Conservation (phyloP, 2,329 filamentous ascomycete species). For the Myrmaecium sp. region DNA sequence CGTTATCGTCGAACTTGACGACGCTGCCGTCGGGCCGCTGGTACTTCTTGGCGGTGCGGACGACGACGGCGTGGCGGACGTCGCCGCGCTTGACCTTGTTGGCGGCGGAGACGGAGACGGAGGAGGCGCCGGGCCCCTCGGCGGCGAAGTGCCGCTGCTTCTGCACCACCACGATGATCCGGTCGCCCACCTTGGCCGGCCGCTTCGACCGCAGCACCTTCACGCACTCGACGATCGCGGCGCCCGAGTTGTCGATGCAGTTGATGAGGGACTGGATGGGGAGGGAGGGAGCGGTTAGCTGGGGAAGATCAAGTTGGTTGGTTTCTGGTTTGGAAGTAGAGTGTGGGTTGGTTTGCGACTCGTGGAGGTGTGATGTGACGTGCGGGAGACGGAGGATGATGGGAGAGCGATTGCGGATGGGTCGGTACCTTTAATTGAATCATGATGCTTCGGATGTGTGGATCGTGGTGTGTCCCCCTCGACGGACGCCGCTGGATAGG, state of each 20-base stretch:
- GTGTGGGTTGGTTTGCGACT: not conserved
- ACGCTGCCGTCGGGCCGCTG: slow-evolving; percentile 79
- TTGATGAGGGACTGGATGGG: slow-evolving; percentile 70
- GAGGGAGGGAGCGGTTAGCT: no score
- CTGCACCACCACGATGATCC: slow-evolving; percentile 93
- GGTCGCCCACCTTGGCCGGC: slow-evolving; percentile 86
- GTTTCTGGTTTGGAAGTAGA: slow-evolving; percentile 41
- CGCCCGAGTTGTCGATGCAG: slow-evolving; percentile 99
- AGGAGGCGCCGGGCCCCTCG: slow-evolving; percentile 53
- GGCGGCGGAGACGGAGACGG: slow-evolving; percentile 54
- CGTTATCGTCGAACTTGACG: slow-evolving; percentile 92
- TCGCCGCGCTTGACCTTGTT: slow-evolving; percentile 95
- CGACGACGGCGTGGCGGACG: slow-evolving; percentile 88
- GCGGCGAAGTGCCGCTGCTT: slow-evolving; percentile 70
- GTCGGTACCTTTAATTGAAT: no score
- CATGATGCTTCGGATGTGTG: no score
- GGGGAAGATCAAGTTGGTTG: slow-evolving; percentile 56
- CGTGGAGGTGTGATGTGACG: no score
- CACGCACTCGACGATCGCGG: slow-evolving; percentile 90
- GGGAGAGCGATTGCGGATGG: no score
- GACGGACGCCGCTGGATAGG: no score
- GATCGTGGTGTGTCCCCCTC: no score
- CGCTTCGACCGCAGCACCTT: slow-evolving; percentile 83
- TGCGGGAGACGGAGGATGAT: no score
- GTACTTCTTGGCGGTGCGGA: slow-evolving; percentile 75